Evolutionary conservation across 2,329 filamentous ascomycete genomes (phyloP).

Genomic region (Neocucurbitaria cava): DNA sequence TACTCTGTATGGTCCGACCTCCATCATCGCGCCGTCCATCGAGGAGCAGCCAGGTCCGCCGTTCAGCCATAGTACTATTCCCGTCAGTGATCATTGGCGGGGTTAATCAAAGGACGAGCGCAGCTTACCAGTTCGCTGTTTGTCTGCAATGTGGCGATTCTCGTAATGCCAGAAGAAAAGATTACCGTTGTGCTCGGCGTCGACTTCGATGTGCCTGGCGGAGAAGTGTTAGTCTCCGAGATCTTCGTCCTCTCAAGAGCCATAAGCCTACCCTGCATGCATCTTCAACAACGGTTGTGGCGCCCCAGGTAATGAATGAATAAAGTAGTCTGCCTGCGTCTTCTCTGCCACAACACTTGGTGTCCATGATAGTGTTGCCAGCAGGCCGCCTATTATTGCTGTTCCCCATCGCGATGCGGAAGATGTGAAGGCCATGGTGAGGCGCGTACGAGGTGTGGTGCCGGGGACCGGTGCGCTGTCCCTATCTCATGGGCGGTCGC

Average conservation of each 20-base stretch:
- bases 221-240: conserved; percentile 6
- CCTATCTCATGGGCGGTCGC: conserved; percentile 44
- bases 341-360: conserved; percentile 52
- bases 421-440: conserved; percentile 34
- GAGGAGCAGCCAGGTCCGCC: conserved; percentile 97
- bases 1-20: conserved; percentile 91
- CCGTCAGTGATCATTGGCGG: background rate
- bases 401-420: conserved; percentile 41
- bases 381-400: conserved; percentile 39
- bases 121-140: conserved; percentile 70
- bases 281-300: conserved; percentile 87
- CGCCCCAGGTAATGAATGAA: conserved; percentile 82
- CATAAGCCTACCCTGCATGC: conserved; percentile 84
- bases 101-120: background rate
- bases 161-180: conserved; percentile 99
- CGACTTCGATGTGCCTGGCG: conserved; percentile 86
- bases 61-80: conserved; percentile 86
- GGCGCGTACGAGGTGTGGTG: conserved; percentile 19
- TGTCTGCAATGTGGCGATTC: conserved; percentile 92
- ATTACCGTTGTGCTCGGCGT: conserved; percentile 84
- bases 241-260: background rate
- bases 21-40: conserved; percentile 95
- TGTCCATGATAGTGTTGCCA: conserved; percentile 42
- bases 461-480: conserved; percentile 31
- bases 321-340: conserved; percentile 85